Conservation (phyloP, 2,329 filamentous ascomycete species). For the Aspergillus tubingensis region DNA sequence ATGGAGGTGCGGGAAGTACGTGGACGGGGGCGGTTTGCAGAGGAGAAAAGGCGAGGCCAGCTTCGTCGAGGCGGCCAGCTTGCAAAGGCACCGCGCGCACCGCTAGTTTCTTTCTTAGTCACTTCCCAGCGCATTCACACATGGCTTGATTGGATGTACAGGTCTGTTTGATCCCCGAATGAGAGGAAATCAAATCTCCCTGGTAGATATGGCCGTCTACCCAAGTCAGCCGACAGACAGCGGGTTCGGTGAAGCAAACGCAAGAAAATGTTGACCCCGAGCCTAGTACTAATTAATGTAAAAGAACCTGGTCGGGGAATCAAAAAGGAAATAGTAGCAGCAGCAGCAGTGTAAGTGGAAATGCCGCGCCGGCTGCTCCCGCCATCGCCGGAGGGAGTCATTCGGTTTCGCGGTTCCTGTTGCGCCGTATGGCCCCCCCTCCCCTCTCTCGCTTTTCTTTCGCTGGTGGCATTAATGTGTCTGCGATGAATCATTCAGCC, state of each 20-base stretch:
- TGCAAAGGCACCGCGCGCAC: not conserved
- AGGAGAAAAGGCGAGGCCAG: not conserved
- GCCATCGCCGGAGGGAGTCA: not conserved
- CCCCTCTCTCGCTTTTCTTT: not conserved
- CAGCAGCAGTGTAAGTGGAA: not conserved
- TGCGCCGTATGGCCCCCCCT: not conserved
- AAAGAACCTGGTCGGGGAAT: not conserved
- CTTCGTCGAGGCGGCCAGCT: not conserved
- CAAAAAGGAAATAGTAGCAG: not conserved
- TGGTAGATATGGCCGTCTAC: too few relatives aligned
- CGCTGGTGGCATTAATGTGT: not conserved
- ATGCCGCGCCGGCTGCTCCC: not conserved
- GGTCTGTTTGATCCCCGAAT: too few relatives aligned
- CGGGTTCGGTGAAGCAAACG: not conserved
- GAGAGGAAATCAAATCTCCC: too few relatives aligned
- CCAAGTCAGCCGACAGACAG: too few relatives aligned
- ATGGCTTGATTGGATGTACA: too few relatives aligned
- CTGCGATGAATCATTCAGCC: constrained; percentile 9
- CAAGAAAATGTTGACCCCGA: not conserved
- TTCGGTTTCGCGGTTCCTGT: not conserved
- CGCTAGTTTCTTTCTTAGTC: not conserved
- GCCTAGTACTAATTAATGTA: not conserved
- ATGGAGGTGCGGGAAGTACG: not conserved
- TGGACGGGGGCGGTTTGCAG: not conserved
- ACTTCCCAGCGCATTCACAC: too few relatives aligned